phyloP scores from a whole-genome alignment of 768 basidiomycete genomes.

The Clavulina sp. region DNA sequence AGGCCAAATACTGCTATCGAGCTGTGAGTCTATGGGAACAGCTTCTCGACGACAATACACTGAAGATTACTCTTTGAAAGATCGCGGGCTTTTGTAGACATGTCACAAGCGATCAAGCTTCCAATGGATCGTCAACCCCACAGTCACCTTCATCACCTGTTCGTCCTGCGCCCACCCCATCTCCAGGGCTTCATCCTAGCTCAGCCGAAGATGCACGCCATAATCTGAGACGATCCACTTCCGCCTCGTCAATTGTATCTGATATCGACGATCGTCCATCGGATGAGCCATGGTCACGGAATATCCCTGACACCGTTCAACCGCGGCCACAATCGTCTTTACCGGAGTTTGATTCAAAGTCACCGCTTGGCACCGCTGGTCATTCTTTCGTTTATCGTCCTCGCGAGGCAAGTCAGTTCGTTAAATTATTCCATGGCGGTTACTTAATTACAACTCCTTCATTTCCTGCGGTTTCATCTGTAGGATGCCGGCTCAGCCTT shows the following conservation, averaged over 20 bases:
- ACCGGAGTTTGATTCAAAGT: no score
- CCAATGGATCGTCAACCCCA: background rate
- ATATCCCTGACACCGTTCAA: background rate
- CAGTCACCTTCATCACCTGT: background rate
- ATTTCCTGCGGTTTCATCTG: no score
- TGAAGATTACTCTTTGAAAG: conserved; percentile 1
- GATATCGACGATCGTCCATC: background rate
- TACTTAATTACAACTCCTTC: no score
- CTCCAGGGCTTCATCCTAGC: no score
- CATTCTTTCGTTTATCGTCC: background rate
- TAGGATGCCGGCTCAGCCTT: conserved; percentile 13
- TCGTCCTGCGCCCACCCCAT: no score
- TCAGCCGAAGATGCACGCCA: background rate
- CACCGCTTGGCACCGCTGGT: background rate
- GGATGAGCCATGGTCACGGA: background rate
- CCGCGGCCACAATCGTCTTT: no score
- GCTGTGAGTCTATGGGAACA: conserved; percentile 7
- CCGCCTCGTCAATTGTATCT: background rate
- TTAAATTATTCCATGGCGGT: no score
- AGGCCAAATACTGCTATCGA: conserved; percentile 12
- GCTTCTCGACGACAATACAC: no score
- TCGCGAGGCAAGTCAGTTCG: no score
- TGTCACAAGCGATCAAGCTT: conserved; percentile 5
- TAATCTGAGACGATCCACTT: background rate
- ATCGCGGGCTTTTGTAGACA: conserved; percentile 16